Evolutionary conservation across 805 yeast species (phyloP).

Genomic region (Nakazawaea sp.): DNA sequence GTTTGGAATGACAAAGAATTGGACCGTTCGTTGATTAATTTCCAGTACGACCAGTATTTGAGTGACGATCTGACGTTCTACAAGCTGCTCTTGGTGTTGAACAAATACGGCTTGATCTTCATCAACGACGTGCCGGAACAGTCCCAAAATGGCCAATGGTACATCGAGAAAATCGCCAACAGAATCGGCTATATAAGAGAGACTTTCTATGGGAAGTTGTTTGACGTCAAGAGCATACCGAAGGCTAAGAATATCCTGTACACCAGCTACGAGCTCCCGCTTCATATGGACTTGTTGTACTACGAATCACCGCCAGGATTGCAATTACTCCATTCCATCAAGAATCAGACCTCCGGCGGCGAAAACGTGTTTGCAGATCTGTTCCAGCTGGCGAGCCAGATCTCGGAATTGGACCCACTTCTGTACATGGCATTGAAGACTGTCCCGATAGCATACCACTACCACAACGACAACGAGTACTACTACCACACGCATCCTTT

Average conservation of each 20-base stretch:
- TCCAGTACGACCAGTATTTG: conserved; percentile 35
- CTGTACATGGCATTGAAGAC: conserved; percentile 57
- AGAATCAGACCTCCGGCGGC: conserved; percentile 54
- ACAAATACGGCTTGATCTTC: conserved; percentile 50
- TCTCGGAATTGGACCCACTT: conserved; percentile 48
- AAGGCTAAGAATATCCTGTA: conserved; percentile 66
- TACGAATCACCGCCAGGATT: conserved; percentile 80
- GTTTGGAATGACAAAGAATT: conserved; percentile 32
- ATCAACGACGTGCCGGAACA: conserved; percentile 47
- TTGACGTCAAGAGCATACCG: conserved; percentile 52
- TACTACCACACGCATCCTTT: conserved; percentile 59
- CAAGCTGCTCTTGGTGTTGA: conserved; percentile 36
- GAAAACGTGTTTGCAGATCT: conserved; percentile 67
- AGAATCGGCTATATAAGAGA: conserved; percentile 61
- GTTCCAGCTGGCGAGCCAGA: conserved; percentile 52
- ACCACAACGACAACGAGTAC: conserved; percentile 51
- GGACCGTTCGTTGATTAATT: conserved; percentile 19
- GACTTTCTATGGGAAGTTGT: conserved; percentile 67
- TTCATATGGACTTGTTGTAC: conserved; percentile 73
- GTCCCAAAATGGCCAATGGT: conserved; percentile 20
- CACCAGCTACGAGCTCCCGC: conserved; percentile 55
- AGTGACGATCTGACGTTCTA: conserved; percentile 26
- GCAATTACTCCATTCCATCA: conserved; percentile 57
- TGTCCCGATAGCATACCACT: conserved; percentile 66
- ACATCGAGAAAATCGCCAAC: conserved; percentile 31